These are phyloP conservation scores for Pittosporum tobira DNA, from an alignment of 129 eudicot species.

Conservation along the genomic window DNA sequence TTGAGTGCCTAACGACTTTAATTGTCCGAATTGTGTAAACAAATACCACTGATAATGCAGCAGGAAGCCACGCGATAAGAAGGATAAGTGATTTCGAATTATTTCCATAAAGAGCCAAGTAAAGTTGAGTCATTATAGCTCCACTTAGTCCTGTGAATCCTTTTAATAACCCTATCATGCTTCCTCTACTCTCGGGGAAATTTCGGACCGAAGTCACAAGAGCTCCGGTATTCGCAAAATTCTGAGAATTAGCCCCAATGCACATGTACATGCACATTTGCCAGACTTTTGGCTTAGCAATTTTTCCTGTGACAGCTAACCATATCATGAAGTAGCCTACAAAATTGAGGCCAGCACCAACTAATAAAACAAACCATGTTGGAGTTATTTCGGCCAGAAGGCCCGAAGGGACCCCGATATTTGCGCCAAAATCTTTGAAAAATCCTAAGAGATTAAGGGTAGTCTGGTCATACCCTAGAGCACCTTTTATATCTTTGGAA, in stretches of 20 bases:
- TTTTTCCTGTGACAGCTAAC: background rate
- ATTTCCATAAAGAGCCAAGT: background rate
- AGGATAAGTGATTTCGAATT: background rate
- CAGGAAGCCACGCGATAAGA: conserved; percentile 1
- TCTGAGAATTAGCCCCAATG: background rate
- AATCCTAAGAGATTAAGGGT: background rate
- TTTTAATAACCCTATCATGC: background rate
- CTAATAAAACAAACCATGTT: background rate
- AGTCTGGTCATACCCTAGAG: background rate
- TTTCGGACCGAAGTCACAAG: background rate
- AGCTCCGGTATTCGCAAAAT: background rate
- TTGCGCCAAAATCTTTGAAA: background rate
- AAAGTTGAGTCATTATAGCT: background rate
- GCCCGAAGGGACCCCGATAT: background rate
- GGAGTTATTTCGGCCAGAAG: background rate
- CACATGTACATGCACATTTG: background rate
- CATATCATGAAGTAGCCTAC: background rate
- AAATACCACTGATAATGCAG: background rate
- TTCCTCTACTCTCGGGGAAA: conserved; percentile 1
- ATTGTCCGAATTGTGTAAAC: background rate
- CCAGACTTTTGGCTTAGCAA: background rate
- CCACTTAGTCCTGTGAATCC: background rate
- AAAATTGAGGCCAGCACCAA: background rate
- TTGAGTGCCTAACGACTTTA: background rate
- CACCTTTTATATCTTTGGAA: background rate